These are phyloP conservation scores for Dendrothele bispora DNA, from an alignment of 768 basidiomycete species.

Conservation along the genomic window DNA sequence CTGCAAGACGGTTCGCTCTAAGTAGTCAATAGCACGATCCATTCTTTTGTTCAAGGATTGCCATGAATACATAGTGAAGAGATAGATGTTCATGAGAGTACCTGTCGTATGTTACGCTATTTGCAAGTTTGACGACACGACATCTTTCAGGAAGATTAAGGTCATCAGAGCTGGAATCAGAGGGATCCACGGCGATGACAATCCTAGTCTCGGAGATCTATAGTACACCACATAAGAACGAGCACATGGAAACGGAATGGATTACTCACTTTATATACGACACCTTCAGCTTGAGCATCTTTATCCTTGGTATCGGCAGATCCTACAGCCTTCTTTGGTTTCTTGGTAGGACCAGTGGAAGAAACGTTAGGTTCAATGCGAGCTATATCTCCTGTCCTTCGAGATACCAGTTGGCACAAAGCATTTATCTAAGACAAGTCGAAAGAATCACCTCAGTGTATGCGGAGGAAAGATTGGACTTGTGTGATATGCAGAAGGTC, in stretches of 20 bases:
- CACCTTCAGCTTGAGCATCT: constrained; percentile 61
- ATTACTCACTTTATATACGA: constrained; percentile 78
- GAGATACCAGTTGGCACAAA: not conserved
- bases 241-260: not conserved
- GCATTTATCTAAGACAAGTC: constrained; percentile 9
- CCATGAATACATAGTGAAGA: not conserved
- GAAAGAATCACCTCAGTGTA: constrained; percentile 60
- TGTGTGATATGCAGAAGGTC: constrained; percentile 78
- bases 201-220: constrained; percentile 83
- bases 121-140: constrained; percentile 84
- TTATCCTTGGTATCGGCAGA: constrained; percentile 37
- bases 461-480: constrained; percentile 79
- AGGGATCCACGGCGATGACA: constrained; percentile 72
- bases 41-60: constrained; percentile 50
- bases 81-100: constrained; percentile 17
- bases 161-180: constrained; percentile 59
- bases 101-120: constrained; percentile 91
- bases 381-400: constrained; percentile 85
- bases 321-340: constrained; percentile 38
- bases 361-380: constrained; percentile 74
- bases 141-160: constrained; percentile 84
- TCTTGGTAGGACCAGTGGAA: constrained; percentile 38
- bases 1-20: constrained; percentile 57
- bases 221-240: constrained; percentile 2
- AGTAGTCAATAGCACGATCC: constrained; percentile 75